Base-by-base conservation (phyloP, 148 eudicot genomes). In the Vaccinium myrtillus region DNA sequence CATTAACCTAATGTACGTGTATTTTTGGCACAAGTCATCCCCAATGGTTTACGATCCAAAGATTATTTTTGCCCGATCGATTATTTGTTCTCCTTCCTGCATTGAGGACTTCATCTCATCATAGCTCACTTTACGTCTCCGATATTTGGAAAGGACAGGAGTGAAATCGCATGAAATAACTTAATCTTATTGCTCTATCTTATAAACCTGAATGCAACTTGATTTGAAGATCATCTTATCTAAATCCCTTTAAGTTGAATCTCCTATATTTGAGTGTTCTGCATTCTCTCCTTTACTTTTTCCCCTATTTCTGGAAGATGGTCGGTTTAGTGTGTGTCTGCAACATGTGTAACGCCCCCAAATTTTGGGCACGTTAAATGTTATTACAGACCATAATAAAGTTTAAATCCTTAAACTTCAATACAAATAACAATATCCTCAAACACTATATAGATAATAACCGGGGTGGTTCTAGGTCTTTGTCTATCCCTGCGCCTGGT, bases 81-180 rank as follows among this genome's bases (percentile, higher is more conserved):
- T 76, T 25, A n/a, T 23, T 49, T 9, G 23, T 49, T 76, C 30
- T 49, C 36, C 56, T 51, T 21, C 36, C 55, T 49, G 79, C 79
- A 21, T 56, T 76, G 32, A 76, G 79, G 25, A 76, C 56, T 76
- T 76, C 36, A 2, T 76, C 79, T 50, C 23, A 76, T 76, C 32
- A 49, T 13, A 4, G 14, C 74, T 13, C 55, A 23, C 36, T 56
- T 36, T 73, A 8, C 15, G 46, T 14, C n/a, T n/a, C 32, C 16
- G 13, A 7, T 48, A 71, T 76, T 15, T 76, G 30, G 48, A n/a
- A 18, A n/a, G 27, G 73, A 61, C 18, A 4, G 39, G 65, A 65
- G 9, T 23, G 15, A 81, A 63, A 48, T n/a, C 15, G 23, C 58
- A n/a, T 25, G n/a, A 46, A 69, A 67, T 67, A 15, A 25, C 19